Base-by-base conservation (phyloP, 2,329 filamentous ascomycete species). In the Phoma sp. region DNA sequence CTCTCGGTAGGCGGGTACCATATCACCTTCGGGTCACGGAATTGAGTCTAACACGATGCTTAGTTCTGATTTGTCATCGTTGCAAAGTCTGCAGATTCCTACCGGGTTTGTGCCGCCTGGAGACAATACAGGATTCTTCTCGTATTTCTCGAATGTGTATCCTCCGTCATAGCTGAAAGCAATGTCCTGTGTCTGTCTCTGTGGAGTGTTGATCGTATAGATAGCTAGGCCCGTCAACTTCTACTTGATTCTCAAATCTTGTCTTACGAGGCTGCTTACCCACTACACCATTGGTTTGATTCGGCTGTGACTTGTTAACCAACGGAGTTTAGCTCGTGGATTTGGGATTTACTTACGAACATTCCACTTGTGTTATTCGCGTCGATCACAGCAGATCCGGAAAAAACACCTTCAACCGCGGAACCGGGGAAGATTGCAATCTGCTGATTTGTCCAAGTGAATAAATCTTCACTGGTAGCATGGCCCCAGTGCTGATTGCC, bases 401-500 rank as follows among this genome's bases (percentile, higher is more conserved):
- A 80, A 62, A 80, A 82, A 35, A 79, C 85, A 29, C 78, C 80
- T 36, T 78, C 78, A 23, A 81, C 80, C 47, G 82, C 83, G 1
- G 83, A 80, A 58, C 78, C 79, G 35, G 84, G 85, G 79, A 70
- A 76, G 71, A 89, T 74, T 8, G 86, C 86, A 58, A 89, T 84
- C 4, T 82, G 81, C 63, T 88, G 85, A 58, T 88, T 87, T 1
- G 75, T 76, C 86, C 86, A 89, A 54, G 83, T 81, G 62, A 86
- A 87, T 1, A 89, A 73, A 61, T 89, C 86, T 11, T 72, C 64
- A 29, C 81, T 85, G 1, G 85, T 88, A 2, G 85, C 85, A 63
- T 89, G 86, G 8, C 86, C 86, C 86, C 86, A 89, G 61, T 88
- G 85, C 63, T 87, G 82, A 55, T 86, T 84, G 1, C 84, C 84